Percentiles rank a stretch among this genome's conserved stretches.
Evolutionary conservation across 306 rosid genomes (phyloP).

Genomic region (Styphnolobium japonicum): DNA sequence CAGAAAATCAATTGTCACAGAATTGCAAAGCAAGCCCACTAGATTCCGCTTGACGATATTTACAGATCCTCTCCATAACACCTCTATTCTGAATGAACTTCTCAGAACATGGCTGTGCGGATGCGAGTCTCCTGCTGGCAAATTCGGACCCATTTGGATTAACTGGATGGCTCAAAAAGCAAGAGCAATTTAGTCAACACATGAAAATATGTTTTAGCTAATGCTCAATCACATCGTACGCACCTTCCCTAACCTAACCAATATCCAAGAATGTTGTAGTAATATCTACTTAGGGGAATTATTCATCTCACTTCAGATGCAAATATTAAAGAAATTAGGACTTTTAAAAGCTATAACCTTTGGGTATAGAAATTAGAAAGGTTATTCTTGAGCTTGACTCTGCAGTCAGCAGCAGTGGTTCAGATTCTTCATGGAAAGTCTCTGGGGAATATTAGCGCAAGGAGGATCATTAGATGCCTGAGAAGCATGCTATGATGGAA

Average conservation of each 20-base stretch:
- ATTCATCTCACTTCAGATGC: not conserved
- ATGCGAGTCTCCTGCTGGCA: constrained; percentile 82
- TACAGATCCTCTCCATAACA: constrained; percentile 95
- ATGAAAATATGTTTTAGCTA: not conserved
- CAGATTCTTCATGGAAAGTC: too few species aligned
- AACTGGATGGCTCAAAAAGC: constrained; percentile 47
- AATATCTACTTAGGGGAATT: too few species aligned
- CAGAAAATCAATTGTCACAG: not conserved
- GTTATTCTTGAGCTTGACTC: too few species aligned
- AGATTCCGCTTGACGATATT: constrained; percentile 85
- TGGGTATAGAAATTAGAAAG: too few species aligned
- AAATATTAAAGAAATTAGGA: not conserved
- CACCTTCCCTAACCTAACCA: too few species aligned
- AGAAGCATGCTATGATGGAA: too few species aligned
- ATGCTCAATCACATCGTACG: too few species aligned
- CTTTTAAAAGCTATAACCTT: too few species aligned
- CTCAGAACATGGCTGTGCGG: constrained; percentile 73
- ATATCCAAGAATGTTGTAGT: too few species aligned
- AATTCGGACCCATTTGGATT: constrained; percentile 53
- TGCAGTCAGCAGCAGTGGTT: too few species aligned
- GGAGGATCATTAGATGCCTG: too few species aligned
- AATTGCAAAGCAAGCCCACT: constrained; percentile 47
- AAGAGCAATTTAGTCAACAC: not conserved
- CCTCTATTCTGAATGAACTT: constrained; percentile 83
- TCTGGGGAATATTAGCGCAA: too few species aligned